These are phyloP conservation scores for Cubamyces lactineus DNA, from an alignment of 768 basidiomycete genomes.

Conservation along the genomic window DNA sequence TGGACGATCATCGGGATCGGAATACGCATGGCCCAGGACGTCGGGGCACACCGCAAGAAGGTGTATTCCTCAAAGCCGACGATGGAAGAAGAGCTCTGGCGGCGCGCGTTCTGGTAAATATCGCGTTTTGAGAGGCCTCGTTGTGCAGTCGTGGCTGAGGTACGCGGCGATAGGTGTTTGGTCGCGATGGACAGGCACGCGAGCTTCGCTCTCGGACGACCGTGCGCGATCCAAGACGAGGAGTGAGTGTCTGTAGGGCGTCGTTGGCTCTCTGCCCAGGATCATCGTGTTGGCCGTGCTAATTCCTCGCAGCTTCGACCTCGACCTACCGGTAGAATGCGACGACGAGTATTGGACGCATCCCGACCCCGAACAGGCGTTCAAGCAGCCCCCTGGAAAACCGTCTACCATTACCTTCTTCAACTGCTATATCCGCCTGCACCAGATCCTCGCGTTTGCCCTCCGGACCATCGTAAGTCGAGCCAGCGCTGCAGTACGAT, in stretches of 20 bases:
- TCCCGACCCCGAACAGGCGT: conserved; percentile 56
- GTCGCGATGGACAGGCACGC: conserved; percentile 49
- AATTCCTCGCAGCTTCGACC: conserved; percentile 57
- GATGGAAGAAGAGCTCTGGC: conserved; percentile 74
- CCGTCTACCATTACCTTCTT: conserved; percentile 65
- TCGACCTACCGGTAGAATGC: conserved; percentile 77
- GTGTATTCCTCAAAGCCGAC: conserved; percentile 44
- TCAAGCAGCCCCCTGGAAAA: conserved; percentile 64
- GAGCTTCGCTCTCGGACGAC: conserved; percentile 63
- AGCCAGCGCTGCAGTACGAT: conserved; percentile 10
- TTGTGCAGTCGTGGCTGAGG: neutral
- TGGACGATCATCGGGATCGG: conserved; percentile 66
- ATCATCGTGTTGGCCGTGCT: too few relatives aligned
- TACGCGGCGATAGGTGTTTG: conserved; percentile 45
- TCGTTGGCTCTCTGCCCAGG: neutral
- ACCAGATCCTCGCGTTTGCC: conserved; percentile 69
- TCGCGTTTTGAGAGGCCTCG: neutral
- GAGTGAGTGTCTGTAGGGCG: conserved; percentile 49
- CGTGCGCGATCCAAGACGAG: conserved; percentile 73
- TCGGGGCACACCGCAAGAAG: conserved; percentile 67
- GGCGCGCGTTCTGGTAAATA: conserved; percentile 63
- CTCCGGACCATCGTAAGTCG: conserved; percentile 65
- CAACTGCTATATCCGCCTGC: conserved; percentile 64
- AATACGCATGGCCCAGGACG: conserved; percentile 74
- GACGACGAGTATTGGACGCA: conserved; percentile 81